Percentiles rank a stretch among this genome's conserved stretches.
Conservation (phyloP, 257 asterid genomes). For the Mentha longifolia region DNA sequence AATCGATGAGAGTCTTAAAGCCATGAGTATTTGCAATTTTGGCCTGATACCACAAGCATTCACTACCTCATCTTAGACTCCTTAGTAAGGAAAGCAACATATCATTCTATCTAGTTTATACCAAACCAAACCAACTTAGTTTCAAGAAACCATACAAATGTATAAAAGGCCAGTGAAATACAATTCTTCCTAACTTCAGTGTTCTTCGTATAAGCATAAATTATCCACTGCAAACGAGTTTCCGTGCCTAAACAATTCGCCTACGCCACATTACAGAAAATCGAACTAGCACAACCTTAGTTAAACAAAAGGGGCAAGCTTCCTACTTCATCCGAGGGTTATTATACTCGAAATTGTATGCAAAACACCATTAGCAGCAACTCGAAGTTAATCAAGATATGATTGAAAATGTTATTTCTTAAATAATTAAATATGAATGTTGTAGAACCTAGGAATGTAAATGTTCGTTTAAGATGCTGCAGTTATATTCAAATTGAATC, state of each 20-base stretch:
- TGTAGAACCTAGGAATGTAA: not conserved
- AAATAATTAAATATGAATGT: slow-evolving; percentile 2
- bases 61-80: slow-evolving; percentile 36
- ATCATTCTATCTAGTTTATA: not conserved
- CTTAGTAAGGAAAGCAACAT: slow-evolving; percentile 22
- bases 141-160: not conserved
- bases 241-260: not conserved
- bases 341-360: not conserved
- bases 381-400: not conserved
- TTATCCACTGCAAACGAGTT: not conserved
- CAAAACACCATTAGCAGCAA: not conserved
- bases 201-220: not conserved
- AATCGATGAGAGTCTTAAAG: slow-evolving; percentile 67
- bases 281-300: not conserved
- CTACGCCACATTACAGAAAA: not conserved
- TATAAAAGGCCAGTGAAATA: not conserved
- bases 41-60: slow-evolving; percentile 57
- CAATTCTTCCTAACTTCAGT: not conserved
- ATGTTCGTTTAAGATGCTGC: not conserved
- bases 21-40: slow-evolving; percentile 57
- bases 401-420: not conserved
- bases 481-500: not conserved
- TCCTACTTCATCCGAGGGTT: slow-evolving; percentile 9
- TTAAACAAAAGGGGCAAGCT: not conserved
- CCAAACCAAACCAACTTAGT: slow-evolving; percentile 15